These are phyloP conservation scores for Kwoniella dendrophila DNA, from an alignment of 768 basidiomycete genomes.

Conservation along the genomic window DNA sequence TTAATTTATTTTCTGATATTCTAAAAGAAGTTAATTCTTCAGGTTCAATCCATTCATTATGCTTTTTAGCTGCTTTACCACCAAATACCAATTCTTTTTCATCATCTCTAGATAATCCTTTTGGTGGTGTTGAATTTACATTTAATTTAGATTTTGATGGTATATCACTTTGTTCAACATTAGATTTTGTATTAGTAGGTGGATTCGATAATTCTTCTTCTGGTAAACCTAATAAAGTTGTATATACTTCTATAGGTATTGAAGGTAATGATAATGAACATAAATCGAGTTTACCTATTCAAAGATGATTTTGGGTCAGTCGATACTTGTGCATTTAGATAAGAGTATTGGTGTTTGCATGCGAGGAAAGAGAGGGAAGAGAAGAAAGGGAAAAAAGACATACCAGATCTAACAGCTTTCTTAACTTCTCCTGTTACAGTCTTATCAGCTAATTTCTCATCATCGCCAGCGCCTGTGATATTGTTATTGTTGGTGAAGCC, in stretches of 20 bases:
- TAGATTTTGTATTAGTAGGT: conserved; percentile 14
- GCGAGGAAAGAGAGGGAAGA: not conserved
- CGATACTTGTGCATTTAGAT: not conserved
- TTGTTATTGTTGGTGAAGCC: not conserved
- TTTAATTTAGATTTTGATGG: conserved; percentile 11
- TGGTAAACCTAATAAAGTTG: conserved; percentile 35
- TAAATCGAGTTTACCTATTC: conserved; percentile 47
- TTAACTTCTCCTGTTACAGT: conserved; percentile 35
- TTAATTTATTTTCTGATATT: conserved; percentile 38
- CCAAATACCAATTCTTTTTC: conserved; percentile 30
- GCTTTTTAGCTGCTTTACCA: conserved; percentile 18
- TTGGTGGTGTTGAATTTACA: conserved; percentile 5
- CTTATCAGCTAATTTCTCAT: conserved; percentile 33
- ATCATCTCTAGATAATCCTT: conserved; percentile 21
- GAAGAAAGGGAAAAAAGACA: conserved; percentile 6
- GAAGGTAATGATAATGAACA: conserved; percentile 24
- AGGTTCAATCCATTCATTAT: conserved; percentile 42
- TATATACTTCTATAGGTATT: conserved; percentile 42
- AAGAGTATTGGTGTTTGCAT: not conserved
- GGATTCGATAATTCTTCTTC: conserved; percentile 31
- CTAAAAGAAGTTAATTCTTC: conserved; percentile 45
- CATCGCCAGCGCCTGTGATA: too few relatives aligned
- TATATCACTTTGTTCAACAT: not conserved
- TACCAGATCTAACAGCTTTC: conserved; percentile 37
- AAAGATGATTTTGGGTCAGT: not conserved